Evolutionary conservation across 2,329 filamentous ascomycete species (phyloP), one percentile per base, ranked within the genome.

Genomic region (Fusarium agapanthi): DNA sequence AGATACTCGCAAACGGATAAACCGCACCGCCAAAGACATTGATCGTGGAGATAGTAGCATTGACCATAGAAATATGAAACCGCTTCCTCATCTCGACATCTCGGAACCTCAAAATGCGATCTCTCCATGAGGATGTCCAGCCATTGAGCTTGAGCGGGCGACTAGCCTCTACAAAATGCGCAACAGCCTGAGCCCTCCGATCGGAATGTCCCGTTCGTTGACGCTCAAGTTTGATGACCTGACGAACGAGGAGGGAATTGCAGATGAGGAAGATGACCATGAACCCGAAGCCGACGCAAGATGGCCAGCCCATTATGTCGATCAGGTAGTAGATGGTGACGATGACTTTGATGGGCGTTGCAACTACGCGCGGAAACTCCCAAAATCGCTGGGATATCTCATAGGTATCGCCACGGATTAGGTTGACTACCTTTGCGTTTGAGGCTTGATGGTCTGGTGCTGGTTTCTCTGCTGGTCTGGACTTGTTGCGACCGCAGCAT

Each of bases 381-480:
- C 95, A 97, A 76, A 97, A 96, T 47, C 93, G 85, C 77, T 95
- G 93, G 6, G 93, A 89, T 43, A 95, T 89, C 78, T 95, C 92
- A 77, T 95, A 96, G 0, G 92, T 93, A 79, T 96, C 93, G 65
- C 88, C 90, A 54, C 94, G 91, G 85, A 97, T 93, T 5, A 97
- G 82, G 76, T 97, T 97, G 68, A 97, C 88, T 57, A 97, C 96
- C 78, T 97, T 97, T 13, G 95, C 95, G 82, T 95, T 95, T 0
- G 93, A 94, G 0, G 95, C 94, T 5, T 92, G 88, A 61, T 77
- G 78, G 44, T 79, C 81, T 7, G 89, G 61, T 0, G 44, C 20
- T 7, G 56, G 32, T 6, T 45, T 47, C 3, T n/a, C 14, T 3
- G 54, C 14, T 7, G 50, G 7, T 35, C 59, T 76, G 15, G 62